Percentiles rank a stretch among this genome's conserved stretches.
These are phyloP conservation scores for Fusarium ambrosium DNA, from an alignment of 2,329 filamentous ascomycete species.

Conservation along the genomic window DNA sequence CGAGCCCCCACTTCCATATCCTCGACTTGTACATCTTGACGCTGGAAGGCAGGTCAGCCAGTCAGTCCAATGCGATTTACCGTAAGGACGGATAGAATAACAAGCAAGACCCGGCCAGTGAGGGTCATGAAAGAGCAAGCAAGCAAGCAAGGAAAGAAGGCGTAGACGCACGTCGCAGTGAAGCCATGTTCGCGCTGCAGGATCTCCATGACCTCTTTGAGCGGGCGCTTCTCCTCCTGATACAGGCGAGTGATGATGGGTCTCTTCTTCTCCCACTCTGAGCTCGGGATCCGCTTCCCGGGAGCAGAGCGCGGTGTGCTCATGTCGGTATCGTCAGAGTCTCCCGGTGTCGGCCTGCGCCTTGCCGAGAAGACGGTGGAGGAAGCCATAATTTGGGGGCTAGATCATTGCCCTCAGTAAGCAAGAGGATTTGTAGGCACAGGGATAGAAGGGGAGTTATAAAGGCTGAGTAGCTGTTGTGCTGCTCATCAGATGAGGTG, in stretches of 20 bases:
- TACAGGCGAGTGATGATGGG: slow-evolving; percentile 56
- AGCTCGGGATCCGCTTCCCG: slow-evolving; percentile 51
- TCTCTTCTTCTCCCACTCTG: slow-evolving; percentile 52
- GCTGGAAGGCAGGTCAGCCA: slow-evolving; percentile 38
- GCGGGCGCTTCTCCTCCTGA: slow-evolving; percentile 56
- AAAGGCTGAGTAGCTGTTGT: not conserved
- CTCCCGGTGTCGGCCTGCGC: slow-evolving; percentile 43
- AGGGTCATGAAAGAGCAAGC: not conserved
- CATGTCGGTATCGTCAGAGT: slow-evolving; percentile 49
- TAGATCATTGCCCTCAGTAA: slow-evolving; percentile 15
- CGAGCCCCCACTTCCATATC: slow-evolving; percentile 58
- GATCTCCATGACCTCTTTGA: slow-evolving; percentile 57
- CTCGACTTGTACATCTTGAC: slow-evolving; percentile 61
- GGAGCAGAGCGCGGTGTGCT: slow-evolving; percentile 42
- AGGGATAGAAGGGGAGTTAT: not conserved
- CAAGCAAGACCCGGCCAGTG: not conserved
- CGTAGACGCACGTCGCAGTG: slow-evolving; percentile 54
- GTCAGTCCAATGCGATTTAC: not conserved
- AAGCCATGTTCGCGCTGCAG: slow-evolving; percentile 56
- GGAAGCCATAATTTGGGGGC: slow-evolving; percentile 38
- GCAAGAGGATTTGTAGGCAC: slow-evolving; percentile 8
- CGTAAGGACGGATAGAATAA: not conserved
- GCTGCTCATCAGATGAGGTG: not conserved
- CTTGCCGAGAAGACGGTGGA: slow-evolving; percentile 40
- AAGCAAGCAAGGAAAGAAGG: not conserved